Conservation (phyloP, 2,329 filamentous ascomycete genomes). For the Colletotrichum tropicicola region DNA sequence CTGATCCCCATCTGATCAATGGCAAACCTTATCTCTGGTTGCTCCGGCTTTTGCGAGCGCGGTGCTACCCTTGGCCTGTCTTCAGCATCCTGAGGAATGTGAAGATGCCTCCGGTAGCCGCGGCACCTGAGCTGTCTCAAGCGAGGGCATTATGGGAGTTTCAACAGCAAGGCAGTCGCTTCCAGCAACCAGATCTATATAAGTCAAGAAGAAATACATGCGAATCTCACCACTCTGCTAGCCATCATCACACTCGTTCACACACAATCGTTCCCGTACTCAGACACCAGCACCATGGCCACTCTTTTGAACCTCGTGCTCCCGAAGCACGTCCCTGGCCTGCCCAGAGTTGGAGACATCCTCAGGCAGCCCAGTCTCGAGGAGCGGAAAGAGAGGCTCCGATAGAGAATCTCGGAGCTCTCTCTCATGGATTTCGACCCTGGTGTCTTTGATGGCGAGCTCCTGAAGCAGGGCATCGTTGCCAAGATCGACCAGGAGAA, state of each 20-base stretch:
- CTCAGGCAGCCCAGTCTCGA: conserved; percentile 38
- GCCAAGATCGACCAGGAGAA: conserved; percentile 35
- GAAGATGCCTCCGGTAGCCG: too few relatives aligned
- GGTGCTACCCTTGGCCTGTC: too few relatives aligned
- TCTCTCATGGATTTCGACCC: conserved; percentile 43
- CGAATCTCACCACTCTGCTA: too few relatives aligned
- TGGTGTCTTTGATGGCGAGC: conserved; percentile 42
- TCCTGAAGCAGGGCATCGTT: conserved; percentile 40
- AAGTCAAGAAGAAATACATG: too few relatives aligned
- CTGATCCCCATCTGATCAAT: too few relatives aligned
- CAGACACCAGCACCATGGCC: not conserved
- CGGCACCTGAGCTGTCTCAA: too few relatives aligned
- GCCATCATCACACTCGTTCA: not conserved
- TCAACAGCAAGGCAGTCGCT: too few relatives aligned
- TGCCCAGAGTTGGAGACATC: conserved; percentile 27
- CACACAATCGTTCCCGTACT: not conserved
- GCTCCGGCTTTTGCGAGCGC: too few relatives aligned
- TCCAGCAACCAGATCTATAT: not conserved
- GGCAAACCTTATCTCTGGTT: too few relatives aligned
- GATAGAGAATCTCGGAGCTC: conserved; percentile 36
- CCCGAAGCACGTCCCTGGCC: not conserved
- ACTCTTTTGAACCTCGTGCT: not conserved
- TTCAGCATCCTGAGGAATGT: too few relatives aligned
- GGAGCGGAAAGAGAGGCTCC: conserved; percentile 36
- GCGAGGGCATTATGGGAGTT: too few relatives aligned